Conservation (phyloP, 345 rosid species). For the Ceriops decandra region DNA sequence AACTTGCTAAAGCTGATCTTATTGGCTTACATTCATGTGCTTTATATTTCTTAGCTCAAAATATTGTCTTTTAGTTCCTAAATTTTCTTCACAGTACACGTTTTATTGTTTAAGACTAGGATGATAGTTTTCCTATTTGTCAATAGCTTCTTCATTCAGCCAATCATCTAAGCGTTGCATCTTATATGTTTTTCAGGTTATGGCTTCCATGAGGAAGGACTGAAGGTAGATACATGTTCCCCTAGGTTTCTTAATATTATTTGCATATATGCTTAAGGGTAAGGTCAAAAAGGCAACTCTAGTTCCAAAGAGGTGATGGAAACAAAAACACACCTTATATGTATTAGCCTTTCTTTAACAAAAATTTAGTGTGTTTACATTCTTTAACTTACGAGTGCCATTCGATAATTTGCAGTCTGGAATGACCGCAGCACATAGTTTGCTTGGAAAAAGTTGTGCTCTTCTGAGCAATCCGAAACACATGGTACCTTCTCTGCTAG, state of each 20-base stretch:
- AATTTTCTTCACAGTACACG: too few relatives aligned
- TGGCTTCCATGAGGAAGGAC: slow-evolving; percentile 95
- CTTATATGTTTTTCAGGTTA: slow-evolving; percentile 53
- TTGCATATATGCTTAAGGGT: not conserved
- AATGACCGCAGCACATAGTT: slow-evolving; percentile 57
- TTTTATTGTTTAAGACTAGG: not conserved
- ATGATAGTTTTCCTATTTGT: not conserved
- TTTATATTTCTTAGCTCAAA: too few relatives aligned
- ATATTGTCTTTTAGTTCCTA: too few relatives aligned
- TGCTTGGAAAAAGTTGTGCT: slow-evolving; percentile 48
- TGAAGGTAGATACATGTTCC: slow-evolving; percentile 47
- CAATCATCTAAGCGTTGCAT: slow-evolving; percentile 5
- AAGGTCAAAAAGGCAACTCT: not conserved
- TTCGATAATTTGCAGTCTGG: slow-evolving; percentile 52
- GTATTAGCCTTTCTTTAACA: not conserved
- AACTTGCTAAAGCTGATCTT: too few relatives aligned
- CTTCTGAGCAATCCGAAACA: slow-evolving; percentile 60
- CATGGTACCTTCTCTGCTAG: slow-evolving; percentile 72
- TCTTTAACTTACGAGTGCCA: slow-evolving; percentile 2
- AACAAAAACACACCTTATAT: too few relatives aligned
- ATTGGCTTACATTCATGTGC: too few relatives aligned
- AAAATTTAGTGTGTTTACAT: not conserved
- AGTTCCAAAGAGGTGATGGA: not conserved
- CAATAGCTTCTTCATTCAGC: not conserved
- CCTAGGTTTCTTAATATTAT: not conserved